Conservation (phyloP, 352 stramenopile species). For the Pseudoperonospora humuli region DNA sequence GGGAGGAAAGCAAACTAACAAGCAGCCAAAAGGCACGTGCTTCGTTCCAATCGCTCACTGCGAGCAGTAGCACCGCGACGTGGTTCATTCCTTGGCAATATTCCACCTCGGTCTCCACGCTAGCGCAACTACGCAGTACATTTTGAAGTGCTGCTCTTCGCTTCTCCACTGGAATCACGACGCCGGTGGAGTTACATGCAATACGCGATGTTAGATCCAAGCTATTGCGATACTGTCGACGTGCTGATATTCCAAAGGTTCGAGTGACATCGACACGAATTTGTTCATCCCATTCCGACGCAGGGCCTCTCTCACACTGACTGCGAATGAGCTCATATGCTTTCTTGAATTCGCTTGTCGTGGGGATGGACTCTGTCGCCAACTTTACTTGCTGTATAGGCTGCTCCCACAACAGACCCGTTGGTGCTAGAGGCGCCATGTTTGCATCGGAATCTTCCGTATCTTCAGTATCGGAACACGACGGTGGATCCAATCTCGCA, state of each 20-base stretch:
- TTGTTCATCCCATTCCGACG: constrained; percentile 45
- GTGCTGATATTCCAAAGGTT: constrained; percentile 56
- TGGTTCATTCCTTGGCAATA: constrained; percentile 79
- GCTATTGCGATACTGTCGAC: constrained; percentile 29
- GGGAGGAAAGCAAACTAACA: constrained; percentile 42
- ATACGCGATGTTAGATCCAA: constrained; percentile 6
- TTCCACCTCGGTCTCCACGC: constrained; percentile 56
- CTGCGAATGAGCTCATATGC: constrained; percentile 48
- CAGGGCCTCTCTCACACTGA: constrained; percentile 24
- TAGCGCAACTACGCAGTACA: constrained; percentile 55
- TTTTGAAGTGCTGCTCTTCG: constrained; percentile 41
- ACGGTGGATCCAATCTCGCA: constrained; percentile 29
- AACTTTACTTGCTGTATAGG: neutral
- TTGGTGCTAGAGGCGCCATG: constrained; percentile 12
- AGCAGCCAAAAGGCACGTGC: constrained; percentile 63
- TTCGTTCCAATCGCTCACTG: constrained; percentile 59
- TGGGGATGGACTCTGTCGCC: constrained; percentile 3
- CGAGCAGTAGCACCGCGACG: constrained; percentile 52
- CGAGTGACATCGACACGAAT: constrained; percentile 59
- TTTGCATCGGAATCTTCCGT: constrained; percentile 33
- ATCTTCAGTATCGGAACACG: constrained; percentile 40
- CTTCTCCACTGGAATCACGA: constrained; percentile 21
- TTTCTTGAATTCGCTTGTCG: constrained; percentile 12
- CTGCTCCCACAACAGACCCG: constrained; percentile 10
- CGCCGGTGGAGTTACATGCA: constrained; percentile 8